Evolutionary conservation across 495 filamentous ascomycete genomes (phyloP).

Genomic region (Aspergillus diversus): DNA sequence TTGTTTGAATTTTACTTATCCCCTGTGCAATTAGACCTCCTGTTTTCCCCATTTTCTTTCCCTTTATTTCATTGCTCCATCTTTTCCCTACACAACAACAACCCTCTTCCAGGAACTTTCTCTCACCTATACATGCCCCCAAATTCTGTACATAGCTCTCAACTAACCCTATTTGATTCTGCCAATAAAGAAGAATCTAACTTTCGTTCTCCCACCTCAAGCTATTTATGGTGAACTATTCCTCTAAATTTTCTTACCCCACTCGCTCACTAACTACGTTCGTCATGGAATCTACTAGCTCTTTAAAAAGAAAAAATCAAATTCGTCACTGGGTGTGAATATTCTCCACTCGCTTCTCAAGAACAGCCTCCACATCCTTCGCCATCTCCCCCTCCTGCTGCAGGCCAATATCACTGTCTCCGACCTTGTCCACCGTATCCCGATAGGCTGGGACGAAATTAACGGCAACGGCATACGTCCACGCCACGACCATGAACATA

Average conservation of each 20-base stretch:
- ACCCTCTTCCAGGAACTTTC: background rate
- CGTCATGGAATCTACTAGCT: too few species aligned
- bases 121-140: background rate
- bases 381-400: slow-evolving; percentile 15
- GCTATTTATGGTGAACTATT: too few species aligned
- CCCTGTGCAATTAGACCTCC: slow-evolving; percentile 2
- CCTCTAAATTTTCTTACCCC: too few species aligned
- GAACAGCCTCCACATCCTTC: slow-evolving; percentile 35
- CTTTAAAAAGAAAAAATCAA: background rate
- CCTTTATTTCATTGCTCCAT: too few species aligned
- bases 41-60: background rate
- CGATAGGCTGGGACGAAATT: slow-evolving; percentile 66
- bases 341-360: slow-evolving; percentile 19
- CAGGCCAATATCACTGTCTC: slow-evolving; percentile 56
- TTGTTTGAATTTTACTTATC: background rate
- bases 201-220: too few species aligned
- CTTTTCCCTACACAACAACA: background rate
- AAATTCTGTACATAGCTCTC: background rate
- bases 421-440: slow-evolving; percentile 62
- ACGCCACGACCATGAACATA: slow-evolving; percentile 57
- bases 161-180: background rate
- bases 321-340: slow-evolving; percentile 3
- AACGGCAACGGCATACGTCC: slow-evolving; percentile 61
- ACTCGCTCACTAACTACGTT: too few species aligned
- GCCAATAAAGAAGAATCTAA: too few species aligned